These are phyloP conservation scores for Stellera chamaejasme DNA, from an alignment of 345 rosid genomes.

Conservation along the genomic window DNA sequence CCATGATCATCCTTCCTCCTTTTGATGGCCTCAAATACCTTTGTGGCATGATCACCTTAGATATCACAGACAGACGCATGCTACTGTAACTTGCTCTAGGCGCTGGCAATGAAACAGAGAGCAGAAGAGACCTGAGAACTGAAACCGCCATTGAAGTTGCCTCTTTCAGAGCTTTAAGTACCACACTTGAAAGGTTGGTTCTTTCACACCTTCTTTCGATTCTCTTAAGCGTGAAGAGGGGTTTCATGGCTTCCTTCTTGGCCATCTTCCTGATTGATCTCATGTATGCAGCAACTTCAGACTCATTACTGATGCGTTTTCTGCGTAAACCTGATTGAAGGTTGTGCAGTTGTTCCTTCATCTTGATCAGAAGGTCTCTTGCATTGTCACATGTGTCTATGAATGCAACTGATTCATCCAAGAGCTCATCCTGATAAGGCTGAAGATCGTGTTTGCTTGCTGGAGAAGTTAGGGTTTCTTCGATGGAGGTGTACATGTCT, in stretches of 20 bases:
- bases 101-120: conserved; percentile 17
- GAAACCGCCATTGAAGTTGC: conserved; percentile 13
- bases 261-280: conserved; percentile 16
- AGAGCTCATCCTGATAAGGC: conserved; percentile 24
- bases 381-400: conserved; percentile 34
- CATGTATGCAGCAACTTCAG: conserved; percentile 16
- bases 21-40: conserved; percentile 11
- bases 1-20: conserved; percentile 16
- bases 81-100: conserved; percentile 14
- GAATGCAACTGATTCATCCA: conserved; percentile 33
- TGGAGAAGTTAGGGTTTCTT: conserved; percentile 26
- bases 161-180: conserved; percentile 14
- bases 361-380: conserved; percentile 25
- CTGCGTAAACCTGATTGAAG: conserved; percentile 51
- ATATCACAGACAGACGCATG: conserved; percentile 26
- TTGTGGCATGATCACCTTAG: conserved; percentile 21
- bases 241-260: conserved; percentile 12
- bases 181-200: conserved; percentile 5
- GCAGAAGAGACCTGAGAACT: conserved; percentile 16
- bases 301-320: conserved; percentile 22
- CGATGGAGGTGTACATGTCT: conserved; percentile 33
- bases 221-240: conserved; percentile 18
- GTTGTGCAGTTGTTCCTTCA: conserved; percentile 27
- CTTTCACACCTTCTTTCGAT: conserved; percentile 11
- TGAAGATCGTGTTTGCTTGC: conserved; percentile 17